Percentiles rank a stretch among this genome's conserved stretches.
Evolutionary conservation across 148 eudicot species (phyloP).

Genomic region (Camellia japonica): DNA sequence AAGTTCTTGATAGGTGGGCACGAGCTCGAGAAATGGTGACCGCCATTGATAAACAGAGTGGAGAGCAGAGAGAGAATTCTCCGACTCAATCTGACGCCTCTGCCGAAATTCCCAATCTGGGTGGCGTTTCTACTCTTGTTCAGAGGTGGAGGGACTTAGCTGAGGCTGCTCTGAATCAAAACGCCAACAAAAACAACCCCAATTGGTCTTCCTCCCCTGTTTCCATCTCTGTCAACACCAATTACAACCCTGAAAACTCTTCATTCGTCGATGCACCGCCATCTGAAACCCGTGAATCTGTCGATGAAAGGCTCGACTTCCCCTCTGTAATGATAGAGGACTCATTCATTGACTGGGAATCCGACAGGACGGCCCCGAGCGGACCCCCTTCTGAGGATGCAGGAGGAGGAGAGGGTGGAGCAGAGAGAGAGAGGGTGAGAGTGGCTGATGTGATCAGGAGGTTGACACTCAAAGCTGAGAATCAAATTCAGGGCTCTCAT

Average conservation of each 20-base stretch:
- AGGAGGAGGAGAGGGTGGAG: slow-evolving; percentile 22
- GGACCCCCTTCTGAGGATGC: slow-evolving; percentile 11
- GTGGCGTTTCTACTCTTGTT: slow-evolving; percentile 71
- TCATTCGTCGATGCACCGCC: not conserved
- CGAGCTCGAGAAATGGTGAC: slow-evolving; percentile 14
- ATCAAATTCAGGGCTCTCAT: slow-evolving; percentile 4
- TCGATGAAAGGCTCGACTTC: slow-evolving; percentile 14
- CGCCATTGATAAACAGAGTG: not conserved
- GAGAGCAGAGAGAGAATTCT: slow-evolving; percentile 11
- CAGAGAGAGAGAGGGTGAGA: slow-evolving; percentile 49
- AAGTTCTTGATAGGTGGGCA: slow-evolving; percentile 21
- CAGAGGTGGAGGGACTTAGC: slow-evolving; percentile 52
- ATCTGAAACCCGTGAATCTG: not conserved
- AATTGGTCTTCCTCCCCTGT: not conserved
- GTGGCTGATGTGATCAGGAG: slow-evolving; percentile 67
- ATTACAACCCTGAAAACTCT: slow-evolving; percentile 1
- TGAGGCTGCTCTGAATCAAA: slow-evolving; percentile 12
- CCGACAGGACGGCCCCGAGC: slow-evolving; percentile 20
- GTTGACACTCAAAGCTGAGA: slow-evolving; percentile 26
- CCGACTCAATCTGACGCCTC: slow-evolving; percentile 16
- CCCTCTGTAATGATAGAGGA: slow-evolving; percentile 17
- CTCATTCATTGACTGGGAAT: slow-evolving; percentile 29
- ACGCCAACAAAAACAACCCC: slow-evolving; percentile 10
- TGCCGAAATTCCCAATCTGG: slow-evolving; percentile 23
- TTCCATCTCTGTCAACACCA: not conserved